phyloP scores from a whole-genome alignment of 1,284 basidiomycete species.

The Heterobasidion irregulare region DNA sequence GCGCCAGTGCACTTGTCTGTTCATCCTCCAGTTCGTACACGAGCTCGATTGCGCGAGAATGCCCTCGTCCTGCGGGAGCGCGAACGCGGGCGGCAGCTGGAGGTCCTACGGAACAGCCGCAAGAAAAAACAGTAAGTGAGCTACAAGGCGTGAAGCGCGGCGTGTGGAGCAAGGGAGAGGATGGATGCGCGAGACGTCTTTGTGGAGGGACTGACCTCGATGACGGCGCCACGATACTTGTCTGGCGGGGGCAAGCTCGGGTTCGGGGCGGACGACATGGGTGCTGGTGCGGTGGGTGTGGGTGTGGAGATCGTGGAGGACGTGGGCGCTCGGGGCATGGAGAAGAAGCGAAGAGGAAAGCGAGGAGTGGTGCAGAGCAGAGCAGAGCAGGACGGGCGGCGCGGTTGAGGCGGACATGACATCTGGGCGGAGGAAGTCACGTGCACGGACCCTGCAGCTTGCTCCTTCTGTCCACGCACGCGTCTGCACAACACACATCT shows the following conservation, averaged over 20 bases:
- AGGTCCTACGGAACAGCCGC: constrained; percentile 49
- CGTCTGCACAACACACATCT: background rate
- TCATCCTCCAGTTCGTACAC: constrained; percentile 53
- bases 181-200: background rate
- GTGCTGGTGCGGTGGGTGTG: background rate
- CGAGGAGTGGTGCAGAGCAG: no score
- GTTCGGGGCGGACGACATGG: background rate
- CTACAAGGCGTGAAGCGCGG: background rate
- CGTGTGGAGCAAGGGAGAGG: no score
- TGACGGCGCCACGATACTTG: constrained; percentile 75
- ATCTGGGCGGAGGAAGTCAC: constrained; percentile 20
- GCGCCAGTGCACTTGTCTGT: no score
- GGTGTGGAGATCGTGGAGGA: no score
- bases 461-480: background rate
- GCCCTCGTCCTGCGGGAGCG: constrained; percentile 61
- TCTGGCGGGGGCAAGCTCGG: constrained; percentile 21
- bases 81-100: constrained; percentile 84
- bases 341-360: no score
- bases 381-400: no score
- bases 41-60: constrained; percentile 73
- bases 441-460: background rate
- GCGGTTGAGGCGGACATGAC: no score
- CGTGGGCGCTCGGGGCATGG: no score
- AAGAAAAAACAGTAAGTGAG: background rate
- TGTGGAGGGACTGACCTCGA: constrained; percentile 43